Conservation (phyloP, 768 basidiomycete genomes). For the Boletus reticuloceps region DNA sequence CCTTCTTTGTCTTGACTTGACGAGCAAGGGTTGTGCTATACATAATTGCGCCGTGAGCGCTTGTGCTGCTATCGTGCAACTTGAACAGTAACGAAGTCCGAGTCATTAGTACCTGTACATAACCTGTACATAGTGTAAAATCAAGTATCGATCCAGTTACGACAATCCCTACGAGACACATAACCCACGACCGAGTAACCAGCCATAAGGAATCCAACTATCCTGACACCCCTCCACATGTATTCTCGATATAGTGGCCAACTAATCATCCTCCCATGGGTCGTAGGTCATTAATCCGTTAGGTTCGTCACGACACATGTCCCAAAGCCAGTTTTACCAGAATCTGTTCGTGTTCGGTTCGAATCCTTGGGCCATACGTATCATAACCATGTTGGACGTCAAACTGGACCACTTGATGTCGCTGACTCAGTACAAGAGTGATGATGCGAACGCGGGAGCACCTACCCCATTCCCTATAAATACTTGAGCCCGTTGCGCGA, state of each 20-base stretch:
- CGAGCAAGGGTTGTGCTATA: no score
- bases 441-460: neutral
- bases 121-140: no score
- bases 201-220: neutral
- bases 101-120: no score
- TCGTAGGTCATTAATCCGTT: neutral
- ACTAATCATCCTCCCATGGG: neutral
- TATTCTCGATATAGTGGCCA: no score
- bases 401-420: conserved; percentile 39
- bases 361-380: conserved; percentile 33
- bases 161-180: no score
- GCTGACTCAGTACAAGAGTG: conserved; percentile 1
- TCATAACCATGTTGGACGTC: conserved; percentile 40
- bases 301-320: neutral
- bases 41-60: no score
- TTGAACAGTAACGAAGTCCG: no score
- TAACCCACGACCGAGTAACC: neutral
- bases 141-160: no score
- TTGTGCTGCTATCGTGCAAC: no score
- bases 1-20: no score
- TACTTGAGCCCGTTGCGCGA: conserved; percentile 45
- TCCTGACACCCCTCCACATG: no score
- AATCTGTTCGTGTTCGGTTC: conserved; percentile 32
- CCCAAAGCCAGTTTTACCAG: conserved; percentile 27
- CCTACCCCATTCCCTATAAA: conserved; percentile 56